Evolutionary conservation across 1,284 basidiomycete genomes (phyloP).

Genomic region (Marasmius fiardii): DNA sequence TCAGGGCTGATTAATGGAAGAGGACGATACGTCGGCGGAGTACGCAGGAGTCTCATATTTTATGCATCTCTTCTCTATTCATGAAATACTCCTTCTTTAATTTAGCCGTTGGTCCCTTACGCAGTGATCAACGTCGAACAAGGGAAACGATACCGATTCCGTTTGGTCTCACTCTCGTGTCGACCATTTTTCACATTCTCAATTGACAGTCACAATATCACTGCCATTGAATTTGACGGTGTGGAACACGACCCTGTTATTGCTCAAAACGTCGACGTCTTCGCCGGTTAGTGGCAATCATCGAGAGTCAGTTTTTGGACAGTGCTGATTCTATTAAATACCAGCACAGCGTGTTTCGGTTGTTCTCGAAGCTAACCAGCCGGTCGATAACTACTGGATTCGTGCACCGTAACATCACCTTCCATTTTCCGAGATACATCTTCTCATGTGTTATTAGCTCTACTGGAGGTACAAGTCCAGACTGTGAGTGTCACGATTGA

Average conservation of each 20-base stretch:
- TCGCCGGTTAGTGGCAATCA: neutral
- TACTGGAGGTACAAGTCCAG: no score
- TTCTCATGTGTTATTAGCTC: neutral
- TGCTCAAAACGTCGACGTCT: constrained; percentile 19
- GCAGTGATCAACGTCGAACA: constrained; percentile 26
- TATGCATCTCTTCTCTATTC: neutral
- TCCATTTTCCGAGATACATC: neutral
- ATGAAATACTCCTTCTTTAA: neutral
- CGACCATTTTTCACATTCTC: constrained; percentile 13
- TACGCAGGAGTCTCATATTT: neutral
- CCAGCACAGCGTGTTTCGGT: constrained; percentile 32
- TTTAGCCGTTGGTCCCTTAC: constrained; percentile 13
- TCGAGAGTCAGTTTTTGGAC: neutral
- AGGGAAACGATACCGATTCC: constrained; percentile 29
- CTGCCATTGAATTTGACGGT: constrained; percentile 34
- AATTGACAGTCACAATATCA: constrained; percentile 26
- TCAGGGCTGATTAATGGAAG: constrained; percentile 29
- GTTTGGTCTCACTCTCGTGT: constrained; percentile 9
- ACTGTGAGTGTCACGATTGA: no score
- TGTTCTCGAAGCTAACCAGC: constrained; percentile 32
- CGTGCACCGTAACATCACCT: constrained; percentile 24
- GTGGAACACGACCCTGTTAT: constrained; percentile 23
- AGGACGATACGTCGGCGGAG: constrained; percentile 25
- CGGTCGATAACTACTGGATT: constrained; percentile 38
- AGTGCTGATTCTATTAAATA: neutral